Evolutionary conservation across 495 filamentous ascomycete species (phyloP).

Genomic region (Collariella sp.): DNA sequence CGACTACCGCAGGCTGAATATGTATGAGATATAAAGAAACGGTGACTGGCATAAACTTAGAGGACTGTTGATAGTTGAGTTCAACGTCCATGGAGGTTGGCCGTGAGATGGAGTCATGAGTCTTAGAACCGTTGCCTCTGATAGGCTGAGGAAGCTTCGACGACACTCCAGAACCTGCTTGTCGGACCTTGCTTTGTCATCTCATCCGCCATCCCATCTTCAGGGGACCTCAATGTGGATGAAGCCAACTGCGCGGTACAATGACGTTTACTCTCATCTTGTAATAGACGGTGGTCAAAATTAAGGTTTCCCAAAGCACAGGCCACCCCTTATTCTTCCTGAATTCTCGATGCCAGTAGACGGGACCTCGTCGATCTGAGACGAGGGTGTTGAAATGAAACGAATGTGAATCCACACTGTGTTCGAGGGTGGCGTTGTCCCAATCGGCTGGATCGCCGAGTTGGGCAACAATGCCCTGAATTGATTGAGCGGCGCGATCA

Average conservation of each 20-base stretch:
- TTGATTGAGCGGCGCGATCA: neutral
- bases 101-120: neutral
- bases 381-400: too few species aligned
- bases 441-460: neutral
- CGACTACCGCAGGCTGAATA: too few species aligned
- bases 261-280: too few species aligned
- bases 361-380: too few species aligned
- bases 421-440: neutral
- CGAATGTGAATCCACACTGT: too few species aligned
- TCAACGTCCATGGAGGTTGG: neutral
- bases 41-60: neutral
- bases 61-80: neutral
- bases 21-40: neutral
- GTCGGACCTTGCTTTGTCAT: slow-evolving; percentile 5
- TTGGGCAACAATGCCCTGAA: neutral
- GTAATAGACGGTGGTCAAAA: too few species aligned
- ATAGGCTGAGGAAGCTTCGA: neutral
- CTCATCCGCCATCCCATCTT: neutral
- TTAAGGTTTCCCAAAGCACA: too few species aligned
- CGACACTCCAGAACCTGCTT: neutral
- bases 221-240: neutral
- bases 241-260: too few species aligned
- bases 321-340: too few species aligned
- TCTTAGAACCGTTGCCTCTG: neutral
- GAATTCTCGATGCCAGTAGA: too few species aligned